Conservation (phyloP, 202 grass and related monocot genomes). For the Panicum hallii region DNA sequence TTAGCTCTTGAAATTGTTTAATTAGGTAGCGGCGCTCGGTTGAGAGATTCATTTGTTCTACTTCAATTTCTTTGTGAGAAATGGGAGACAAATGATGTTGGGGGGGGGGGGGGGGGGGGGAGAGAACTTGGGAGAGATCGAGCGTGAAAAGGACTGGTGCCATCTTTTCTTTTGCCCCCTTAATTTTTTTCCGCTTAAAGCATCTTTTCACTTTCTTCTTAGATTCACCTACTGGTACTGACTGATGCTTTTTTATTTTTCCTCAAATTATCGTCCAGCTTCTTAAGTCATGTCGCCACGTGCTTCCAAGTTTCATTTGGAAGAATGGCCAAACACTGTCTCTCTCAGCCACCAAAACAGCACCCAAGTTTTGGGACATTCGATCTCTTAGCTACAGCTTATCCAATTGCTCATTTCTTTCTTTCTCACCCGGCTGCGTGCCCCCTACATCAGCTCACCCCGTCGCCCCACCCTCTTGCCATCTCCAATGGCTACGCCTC, state of each 20-base stretch:
- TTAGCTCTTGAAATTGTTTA: conserved; percentile 49
- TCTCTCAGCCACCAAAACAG: neutral
- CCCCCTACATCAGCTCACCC: too few species aligned
- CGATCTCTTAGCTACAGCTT: neutral
- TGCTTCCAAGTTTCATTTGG: neutral
- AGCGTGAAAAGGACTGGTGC: conserved; percentile 10
- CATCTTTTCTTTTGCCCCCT: neutral
- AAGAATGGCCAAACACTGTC: neutral
- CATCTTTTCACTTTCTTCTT: neutral
- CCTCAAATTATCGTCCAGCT: neutral
- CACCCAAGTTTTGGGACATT: neutral
- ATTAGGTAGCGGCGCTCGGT: conserved; percentile 34
- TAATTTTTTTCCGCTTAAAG: neutral
- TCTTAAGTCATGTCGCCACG: neutral
- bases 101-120: too few species aligned
- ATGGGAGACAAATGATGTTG: conserved; percentile 23
- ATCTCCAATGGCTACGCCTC: too few species aligned
- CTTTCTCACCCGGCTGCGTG: too few species aligned
- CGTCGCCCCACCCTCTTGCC: too few species aligned
- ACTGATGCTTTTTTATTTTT: neutral
- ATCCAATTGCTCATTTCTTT: neutral
- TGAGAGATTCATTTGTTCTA: conserved; percentile 25
- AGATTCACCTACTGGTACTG: neutral
- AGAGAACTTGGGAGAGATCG: neutral
- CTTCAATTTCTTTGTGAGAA: conserved; percentile 43